phyloP scores from a whole-genome alignment of 2,329 filamentous ascomycete species.

The Thielaviopsis populi region DNA sequence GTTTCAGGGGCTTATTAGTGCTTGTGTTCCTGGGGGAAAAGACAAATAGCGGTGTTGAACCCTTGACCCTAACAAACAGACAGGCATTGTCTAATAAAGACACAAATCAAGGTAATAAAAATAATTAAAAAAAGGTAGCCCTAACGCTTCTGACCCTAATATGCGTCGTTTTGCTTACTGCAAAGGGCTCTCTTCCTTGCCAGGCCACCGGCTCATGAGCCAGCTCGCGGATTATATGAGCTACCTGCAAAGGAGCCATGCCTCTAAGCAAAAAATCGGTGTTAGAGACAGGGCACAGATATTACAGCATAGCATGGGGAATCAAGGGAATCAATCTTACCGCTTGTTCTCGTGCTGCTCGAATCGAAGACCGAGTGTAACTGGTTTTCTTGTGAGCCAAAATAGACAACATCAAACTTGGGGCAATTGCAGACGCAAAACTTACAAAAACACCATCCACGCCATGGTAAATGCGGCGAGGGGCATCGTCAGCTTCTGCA shows the following conservation, averaged over 20 bases:
- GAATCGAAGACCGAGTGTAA: constrained; percentile 30
- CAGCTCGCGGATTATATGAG: constrained; percentile 10
- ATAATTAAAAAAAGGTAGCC: no score
- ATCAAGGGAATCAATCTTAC: constrained; percentile 19
- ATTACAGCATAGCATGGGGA: background rate
- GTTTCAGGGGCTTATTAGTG: constrained; percentile 10
- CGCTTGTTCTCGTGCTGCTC: constrained; percentile 25
- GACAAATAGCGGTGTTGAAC: background rate
- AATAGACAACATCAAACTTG: background rate
- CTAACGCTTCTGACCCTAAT: no score
- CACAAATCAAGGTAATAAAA: no score
- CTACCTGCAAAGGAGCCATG: background rate
- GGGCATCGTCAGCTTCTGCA: constrained; percentile 29
- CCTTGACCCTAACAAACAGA: background rate
- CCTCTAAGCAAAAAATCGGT: constrained; percentile 1
- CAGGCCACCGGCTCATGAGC: no score
- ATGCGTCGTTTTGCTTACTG: no score
- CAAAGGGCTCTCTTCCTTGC: no score
- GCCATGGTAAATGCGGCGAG: constrained; percentile 41
- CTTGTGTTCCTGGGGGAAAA: background rate
- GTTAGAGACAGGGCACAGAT: background rate
- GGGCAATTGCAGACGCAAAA: background rate
- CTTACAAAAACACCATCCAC: constrained; percentile 33
- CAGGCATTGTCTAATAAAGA: background rate
- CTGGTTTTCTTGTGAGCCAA: constrained; percentile 19